These are phyloP conservation scores for Kwoniella sp. DNA, from an alignment of 768 basidiomycete genomes.

Conservation along the genomic window DNA sequence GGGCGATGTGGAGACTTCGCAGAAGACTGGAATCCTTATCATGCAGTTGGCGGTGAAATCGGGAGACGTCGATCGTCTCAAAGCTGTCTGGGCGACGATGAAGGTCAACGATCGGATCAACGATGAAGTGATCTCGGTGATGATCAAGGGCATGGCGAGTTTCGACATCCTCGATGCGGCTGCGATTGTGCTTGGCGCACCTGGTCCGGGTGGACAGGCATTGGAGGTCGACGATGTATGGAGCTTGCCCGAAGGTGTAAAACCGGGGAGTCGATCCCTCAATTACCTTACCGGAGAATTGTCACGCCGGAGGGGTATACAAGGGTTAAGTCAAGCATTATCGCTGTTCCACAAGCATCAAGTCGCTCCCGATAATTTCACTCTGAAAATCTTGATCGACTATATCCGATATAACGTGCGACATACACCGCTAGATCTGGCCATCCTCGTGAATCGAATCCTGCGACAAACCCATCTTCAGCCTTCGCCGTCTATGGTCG, in stretches of 20 bases:
- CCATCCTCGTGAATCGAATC: slow-evolving; percentile 16
- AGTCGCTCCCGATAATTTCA: slow-evolving; percentile 25
- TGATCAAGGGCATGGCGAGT: slow-evolving; percentile 4
- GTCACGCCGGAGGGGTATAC: slow-evolving; percentile 9
- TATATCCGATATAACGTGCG: slow-evolving; percentile 8
- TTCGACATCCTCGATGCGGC: slow-evolving; percentile 13
- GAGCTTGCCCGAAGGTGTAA: slow-evolving; percentile 14
- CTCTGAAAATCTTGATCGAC: slow-evolving; percentile 29
- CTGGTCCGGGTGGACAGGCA: not conserved
- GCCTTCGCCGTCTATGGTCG: slow-evolving; percentile 23
- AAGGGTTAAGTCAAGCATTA: slow-evolving; percentile 14
- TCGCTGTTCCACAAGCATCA: slow-evolving; percentile 1
- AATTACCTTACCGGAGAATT: slow-evolving; percentile 17
- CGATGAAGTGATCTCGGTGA: slow-evolving; percentile 5
- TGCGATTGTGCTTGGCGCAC: slow-evolving; percentile 4
- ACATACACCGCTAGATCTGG: slow-evolving; percentile 20
- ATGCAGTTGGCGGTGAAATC: not conserved
- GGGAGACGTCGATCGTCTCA: slow-evolving; percentile 9
- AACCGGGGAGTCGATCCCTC: slow-evolving; percentile 9
- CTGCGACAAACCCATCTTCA: slow-evolving; percentile 8
- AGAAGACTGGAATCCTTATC: slow-evolving; percentile 10
- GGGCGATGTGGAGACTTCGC: slow-evolving; percentile 7
- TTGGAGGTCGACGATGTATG: slow-evolving; percentile 2
- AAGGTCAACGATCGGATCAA: not conserved
- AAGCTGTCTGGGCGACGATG: slow-evolving; percentile 14